Evolutionary conservation across 2,329 filamentous ascomycete species (phyloP).

Genomic region (Chrysoporthe cubensis): DNA sequence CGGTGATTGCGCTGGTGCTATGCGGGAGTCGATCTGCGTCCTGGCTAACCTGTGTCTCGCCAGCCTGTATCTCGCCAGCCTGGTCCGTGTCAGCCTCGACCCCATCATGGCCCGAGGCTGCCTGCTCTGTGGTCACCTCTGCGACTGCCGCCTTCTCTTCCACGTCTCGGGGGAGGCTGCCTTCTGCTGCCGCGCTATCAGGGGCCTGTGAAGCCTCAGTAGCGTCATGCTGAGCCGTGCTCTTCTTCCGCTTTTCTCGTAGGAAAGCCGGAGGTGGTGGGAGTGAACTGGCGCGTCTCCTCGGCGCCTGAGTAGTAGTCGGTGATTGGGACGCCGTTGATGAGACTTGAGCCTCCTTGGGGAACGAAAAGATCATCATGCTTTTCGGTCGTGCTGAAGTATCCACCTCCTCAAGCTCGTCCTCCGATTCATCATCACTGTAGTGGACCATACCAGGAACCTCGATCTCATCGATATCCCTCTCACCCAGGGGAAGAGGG

Average conservation of each 20-base stretch:
- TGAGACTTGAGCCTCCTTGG: constrained; percentile 37
- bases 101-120: constrained; percentile 7
- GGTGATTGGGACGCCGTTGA: constrained; percentile 35
- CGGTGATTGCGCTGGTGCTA: not conserved
- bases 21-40: constrained; percentile 27
- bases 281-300: constrained; percentile 54
- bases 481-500: constrained; percentile 68
- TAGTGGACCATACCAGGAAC: constrained; percentile 69
- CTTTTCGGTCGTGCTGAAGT: constrained; percentile 51
- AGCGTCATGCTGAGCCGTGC: constrained; percentile 2
- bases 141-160: constrained; percentile 23
- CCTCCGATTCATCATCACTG: constrained; percentile 64
- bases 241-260: constrained; percentile 26
- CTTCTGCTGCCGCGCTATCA: constrained; percentile 43
- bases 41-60: not conserved
- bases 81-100: constrained; percentile 48
- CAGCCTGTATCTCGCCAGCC: constrained; percentile 50
- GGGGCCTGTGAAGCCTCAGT: constrained; percentile 32
- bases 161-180: constrained; percentile 9
- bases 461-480: constrained; percentile 81
- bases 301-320: constrained; percentile 40
- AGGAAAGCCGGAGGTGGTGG: constrained; percentile 44
- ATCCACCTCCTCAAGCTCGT: constrained; percentile 41
- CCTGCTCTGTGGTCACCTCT: not conserved
- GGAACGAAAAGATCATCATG: constrained; percentile 41